Base-by-base conservation (phyloP, 2,329 filamentous ascomycete genomes). In the Xylaria hypoxylon region DNA sequence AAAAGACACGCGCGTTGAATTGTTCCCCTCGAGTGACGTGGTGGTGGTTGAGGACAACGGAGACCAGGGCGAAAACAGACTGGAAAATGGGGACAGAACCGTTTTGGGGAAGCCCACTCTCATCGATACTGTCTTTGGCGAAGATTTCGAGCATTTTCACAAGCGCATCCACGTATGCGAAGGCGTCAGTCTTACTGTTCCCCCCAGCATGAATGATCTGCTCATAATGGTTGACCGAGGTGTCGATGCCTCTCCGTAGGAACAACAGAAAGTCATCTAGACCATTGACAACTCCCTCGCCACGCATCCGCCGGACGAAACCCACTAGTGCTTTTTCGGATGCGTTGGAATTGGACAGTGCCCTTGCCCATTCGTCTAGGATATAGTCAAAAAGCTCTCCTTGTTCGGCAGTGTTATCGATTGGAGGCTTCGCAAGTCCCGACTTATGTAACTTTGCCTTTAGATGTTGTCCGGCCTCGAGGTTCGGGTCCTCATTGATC, bases 311-410 rank as follows among this genome's bases (percentile, higher is more conserved):
- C 73, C 91, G 89, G 51, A 97, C 87, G 79, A 98, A 98, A 1
- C 92, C 87, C 5, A 86, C 82, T 60, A 89, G 84, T 0, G 90
- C 87, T 75, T 91, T 92, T 68, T 93, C 91, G 3, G 90, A 89
- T 3, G 90, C 88, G 71, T 90, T 89, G n/a, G 89, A 86, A 73
- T 93, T 92, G 78, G 91, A 91, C 80, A 86, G 91, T 7, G 97
- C 86, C 66, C 91, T 89, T 31, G 95, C 87, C 96, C 96, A 99
- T 80, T 99, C 96, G 48, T 95, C 94, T 75, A 99, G 97, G 22
- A 97, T 86, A 76, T 99, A 98, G 73, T 96, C 93, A 80, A 97
- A 89, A 77, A 97, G 93, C 68, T 97, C 93, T 68, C 90, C 88
- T 71, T 90, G 90, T 35, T 87, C 84, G 44, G 81, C 78, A 17